Base-by-base conservation (phyloP, 106 monocot species). In the Platanthera guangdongensis region DNA sequence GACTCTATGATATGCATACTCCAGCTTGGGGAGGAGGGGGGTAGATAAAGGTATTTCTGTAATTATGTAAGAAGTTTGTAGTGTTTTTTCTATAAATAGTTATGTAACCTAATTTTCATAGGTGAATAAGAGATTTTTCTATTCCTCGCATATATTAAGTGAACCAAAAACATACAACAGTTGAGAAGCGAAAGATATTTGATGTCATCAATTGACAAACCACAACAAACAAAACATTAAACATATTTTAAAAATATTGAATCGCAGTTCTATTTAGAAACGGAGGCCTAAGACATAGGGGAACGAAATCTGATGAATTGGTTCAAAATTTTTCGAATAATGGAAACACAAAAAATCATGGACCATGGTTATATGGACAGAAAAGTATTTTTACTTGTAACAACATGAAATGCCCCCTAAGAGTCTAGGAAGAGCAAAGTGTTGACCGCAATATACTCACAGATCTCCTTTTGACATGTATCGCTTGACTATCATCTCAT, bases 401-500 rank as follows among this genome's bases (percentile, higher is more conserved):
- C 63, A 64, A 21, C 1, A 7, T 64, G 22, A 64, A 7, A 7
- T 9, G 18, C 8, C 19, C 63, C 63, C 0, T 22, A 18, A 25
- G 13, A 68, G 32, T 68, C 45, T 0, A 3, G 16, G 70, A 70
- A 70, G 5, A 70, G 15, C n/a, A 70, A 68, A 57, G 13, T 57
- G 3, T 18, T 63, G 18, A 75, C 15, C 47, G 13, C 15, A 63
- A 53, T 55, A 48, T 68, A 91, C 94, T 95, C 62, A 99, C 90
- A 99, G 60, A 90, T 99, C 99, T 78, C 94, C 92, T 85, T 99
- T 99, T 0, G 99, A 99, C 94, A 94, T 92, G 59, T 99, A 99
- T 80, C 99, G 76, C 85, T 99, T 99, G 75, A 99, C 99, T 75
- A 94, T 90, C 90, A 99, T 90, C 86, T 99, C 99, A 75, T 99